Evolutionary conservation across 495 filamentous ascomycete genomes (phyloP).

Genomic region (Podospora comata): DNA sequence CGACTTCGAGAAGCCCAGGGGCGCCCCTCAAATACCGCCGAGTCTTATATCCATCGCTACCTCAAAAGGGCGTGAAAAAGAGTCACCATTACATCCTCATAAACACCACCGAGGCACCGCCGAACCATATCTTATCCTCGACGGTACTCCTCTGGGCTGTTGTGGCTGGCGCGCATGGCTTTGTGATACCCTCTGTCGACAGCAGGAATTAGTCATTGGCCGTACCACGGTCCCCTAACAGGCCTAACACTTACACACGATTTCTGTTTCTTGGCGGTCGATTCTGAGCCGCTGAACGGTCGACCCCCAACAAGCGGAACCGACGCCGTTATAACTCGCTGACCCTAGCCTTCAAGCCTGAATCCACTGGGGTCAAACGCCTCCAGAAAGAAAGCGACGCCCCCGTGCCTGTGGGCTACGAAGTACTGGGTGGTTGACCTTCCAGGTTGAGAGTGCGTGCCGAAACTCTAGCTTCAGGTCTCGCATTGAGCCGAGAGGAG

Average conservation of each 20-base stretch:
- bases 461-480: neutral
- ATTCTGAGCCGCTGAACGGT: slow-evolving; percentile 7
- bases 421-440: neutral
- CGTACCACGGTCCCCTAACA: slow-evolving; percentile 7
- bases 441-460: neutral
- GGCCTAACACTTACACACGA: slow-evolving; percentile 18
- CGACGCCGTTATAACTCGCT: slow-evolving; percentile 13
- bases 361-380: neutral
- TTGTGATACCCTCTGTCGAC: neutral
- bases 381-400: neutral
- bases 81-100: neutral
- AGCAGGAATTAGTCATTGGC: slow-evolving; percentile 15
- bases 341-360: neutral
- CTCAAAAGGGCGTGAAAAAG: neutral
- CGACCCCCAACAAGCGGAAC: slow-evolving; percentile 14
- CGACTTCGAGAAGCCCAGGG: slow-evolving; percentile 4
- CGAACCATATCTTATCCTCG: neutral
- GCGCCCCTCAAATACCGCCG: slow-evolving; percentile 1
- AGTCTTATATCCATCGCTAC: neutral
- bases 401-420: neutral
- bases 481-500: neutral
- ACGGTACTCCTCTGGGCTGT: neutral
- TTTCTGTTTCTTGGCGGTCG: neutral
- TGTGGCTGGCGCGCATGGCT: neutral
- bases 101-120: neutral